Evolutionary conservation across 2,329 filamentous ascomycete genomes (phyloP), one percentile per base, ranked within the genome.

Genomic region (Penicillium corylophilum): DNA sequence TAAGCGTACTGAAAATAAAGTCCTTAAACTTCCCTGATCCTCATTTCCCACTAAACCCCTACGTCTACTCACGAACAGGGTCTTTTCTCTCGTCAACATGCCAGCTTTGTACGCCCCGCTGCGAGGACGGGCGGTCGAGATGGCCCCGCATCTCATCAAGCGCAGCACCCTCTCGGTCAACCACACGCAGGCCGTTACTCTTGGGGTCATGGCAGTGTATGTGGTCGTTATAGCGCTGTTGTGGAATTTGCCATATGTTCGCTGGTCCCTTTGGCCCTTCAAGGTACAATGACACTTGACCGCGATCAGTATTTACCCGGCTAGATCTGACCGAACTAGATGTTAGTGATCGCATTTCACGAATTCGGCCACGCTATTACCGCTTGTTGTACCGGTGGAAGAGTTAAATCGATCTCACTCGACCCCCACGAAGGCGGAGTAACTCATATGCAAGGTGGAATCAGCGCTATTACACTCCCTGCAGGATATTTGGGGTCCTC

Each of bases 281-380:
- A 92, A 92, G 75, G 85, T 88, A 67, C 58, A 58, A 67, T 54
- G 28, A 38, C 26, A 4, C 16, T n/a, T 4, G 4, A 23, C 13
- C 22, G 6, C 18, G 15, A 39, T 20, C 10, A 7, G 6, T 23
- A 3, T 20, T 10, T 18, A 23, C 3, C 18, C 24, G 45, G 29
- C n/a, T 5, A n/a, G 7, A 36, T 39, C 33, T 55, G 36, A 62
- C 24, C 22, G 8, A 23, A 2, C 23, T 4, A 88, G 85, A 90
- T 91, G 88, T 80, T 92, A 18, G 87, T 89, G 46, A 91, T 92
- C 57, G 88, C 88, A 33, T 92, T 91, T 70, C 88, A 92, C 72
- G 88, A 92, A 63, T 81, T 91, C 64, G 83, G 86, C 12, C 88
- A 92, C 71, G 88, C 88, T 44, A 82, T 90, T 62, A 84, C 84